These are phyloP conservation scores for Solanum virginianum DNA, from an alignment of 257 asterid genomes.

Conservation along the genomic window DNA sequence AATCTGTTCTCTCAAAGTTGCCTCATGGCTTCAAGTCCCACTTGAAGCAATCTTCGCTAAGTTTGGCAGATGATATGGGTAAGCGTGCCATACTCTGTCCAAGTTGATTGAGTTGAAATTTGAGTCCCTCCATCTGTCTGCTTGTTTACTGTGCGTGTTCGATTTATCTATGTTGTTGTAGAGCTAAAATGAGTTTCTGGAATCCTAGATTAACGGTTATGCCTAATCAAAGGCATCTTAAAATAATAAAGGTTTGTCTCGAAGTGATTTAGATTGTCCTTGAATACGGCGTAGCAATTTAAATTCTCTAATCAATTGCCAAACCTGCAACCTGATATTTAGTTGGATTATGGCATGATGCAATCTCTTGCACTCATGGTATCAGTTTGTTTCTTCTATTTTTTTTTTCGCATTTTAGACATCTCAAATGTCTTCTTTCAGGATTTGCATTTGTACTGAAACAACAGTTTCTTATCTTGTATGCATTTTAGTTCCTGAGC, in stretches of 20 bases:
- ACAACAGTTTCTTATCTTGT: neutral
- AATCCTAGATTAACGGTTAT: neutral
- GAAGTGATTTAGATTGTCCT: neutral
- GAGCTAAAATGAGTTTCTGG: neutral
- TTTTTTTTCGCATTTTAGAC: neutral
- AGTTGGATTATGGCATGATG: neutral
- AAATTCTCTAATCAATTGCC: neutral
- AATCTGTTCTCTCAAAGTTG: constrained; percentile 67
- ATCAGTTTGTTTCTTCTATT: neutral
- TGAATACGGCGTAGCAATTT: neutral
- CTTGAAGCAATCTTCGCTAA: constrained; percentile 70
- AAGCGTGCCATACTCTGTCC: constrained; percentile 8
- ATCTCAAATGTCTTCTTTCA: neutral
- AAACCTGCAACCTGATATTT: neutral
- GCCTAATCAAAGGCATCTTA: neutral
- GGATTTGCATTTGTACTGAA: neutral
- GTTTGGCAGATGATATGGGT: constrained; percentile 96
- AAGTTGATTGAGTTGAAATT: neutral
- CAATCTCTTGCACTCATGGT: neutral
- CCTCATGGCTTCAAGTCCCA: constrained; percentile 69
- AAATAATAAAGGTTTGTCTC: neutral
- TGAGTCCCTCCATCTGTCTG: neutral
- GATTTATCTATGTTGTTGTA: neutral
- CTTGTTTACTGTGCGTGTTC: neutral
- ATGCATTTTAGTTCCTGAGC: constrained; percentile 54